These are phyloP conservation scores for Acanthamoeba castellanii DNA, from an alignment of 208 protist genomes.

Conservation along the genomic window DNA sequence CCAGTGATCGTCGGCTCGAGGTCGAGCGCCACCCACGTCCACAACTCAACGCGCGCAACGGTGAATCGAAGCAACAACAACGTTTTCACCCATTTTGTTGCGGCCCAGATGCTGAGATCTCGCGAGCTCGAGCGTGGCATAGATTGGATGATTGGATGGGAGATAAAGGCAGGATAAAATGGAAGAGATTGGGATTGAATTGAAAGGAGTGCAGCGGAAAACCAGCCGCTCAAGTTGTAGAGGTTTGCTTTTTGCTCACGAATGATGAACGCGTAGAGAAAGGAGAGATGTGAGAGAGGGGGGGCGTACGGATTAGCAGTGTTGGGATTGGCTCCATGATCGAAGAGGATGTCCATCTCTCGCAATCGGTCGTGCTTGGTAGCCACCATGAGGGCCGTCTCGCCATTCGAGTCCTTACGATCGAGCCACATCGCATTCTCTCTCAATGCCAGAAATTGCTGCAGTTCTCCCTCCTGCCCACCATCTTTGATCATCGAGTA, in stretches of 20 bases:
- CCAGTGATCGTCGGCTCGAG: too few relatives aligned
- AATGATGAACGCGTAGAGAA: background rate
- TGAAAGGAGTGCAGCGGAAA: too few relatives aligned
- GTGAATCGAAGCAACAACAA: background rate
- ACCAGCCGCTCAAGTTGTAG: background rate
- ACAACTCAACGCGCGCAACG: background rate
- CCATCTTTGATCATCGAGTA: background rate
- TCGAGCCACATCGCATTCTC: background rate
- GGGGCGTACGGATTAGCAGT: background rate
- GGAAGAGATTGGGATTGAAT: background rate
- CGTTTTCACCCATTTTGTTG: background rate
- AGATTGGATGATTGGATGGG: background rate
- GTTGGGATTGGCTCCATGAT: constrained; percentile 21
- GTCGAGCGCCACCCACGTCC: too few relatives aligned
- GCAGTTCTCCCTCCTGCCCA: background rate
- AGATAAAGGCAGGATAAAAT: background rate
- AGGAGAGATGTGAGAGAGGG: background rate
- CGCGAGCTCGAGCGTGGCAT: background rate
- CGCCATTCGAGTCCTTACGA: background rate
- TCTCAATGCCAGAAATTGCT: background rate
- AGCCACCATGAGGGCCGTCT: constrained; percentile 1
- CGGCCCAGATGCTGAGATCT: background rate
- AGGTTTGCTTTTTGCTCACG: too few relatives aligned
- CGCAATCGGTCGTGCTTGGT: background rate
- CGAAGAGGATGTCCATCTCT: background rate